Base-by-base conservation (phyloP, 176 grass and related monocot genomes). In the Elaeis guineensis region DNA sequence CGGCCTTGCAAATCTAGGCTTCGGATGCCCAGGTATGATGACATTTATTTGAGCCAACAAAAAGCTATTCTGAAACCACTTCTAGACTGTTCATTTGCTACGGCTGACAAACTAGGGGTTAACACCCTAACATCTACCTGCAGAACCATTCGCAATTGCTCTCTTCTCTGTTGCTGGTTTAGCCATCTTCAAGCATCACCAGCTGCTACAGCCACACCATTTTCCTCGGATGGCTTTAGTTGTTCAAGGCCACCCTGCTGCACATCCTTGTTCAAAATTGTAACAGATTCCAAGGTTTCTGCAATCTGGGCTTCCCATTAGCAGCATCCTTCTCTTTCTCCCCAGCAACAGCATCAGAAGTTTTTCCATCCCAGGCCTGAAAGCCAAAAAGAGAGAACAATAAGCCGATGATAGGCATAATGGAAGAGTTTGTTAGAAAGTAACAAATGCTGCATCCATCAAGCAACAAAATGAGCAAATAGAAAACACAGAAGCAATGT, bases 271-370 rank as follows among this genome's bases (percentile, higher is more conserved):
- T 64, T 86, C 61, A 70, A 52, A 69, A 67, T 24, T 14, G 80
- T 70, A 21, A 67, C 60, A 56, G 74, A 71, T 35, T 58, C 59
- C 60, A 66, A 17, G 79, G 77, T 60, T 79, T 88, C 32, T 79
- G 83, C 19, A 66, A 52, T 19, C 21, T 69, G 0, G 58, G 55
- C 64, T 72, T 90, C 26, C 65, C 55, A 16, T 72, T 64, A 29
- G 17, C 63, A 19, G 20, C 23, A 25, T 82, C 84, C 55, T 77
- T 86, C 52, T 90, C 80, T 62, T 82, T 83, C 22, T 87, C 90
- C 7, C 62, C 71, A 0, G 61, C 25, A 28, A 28, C 22, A 67
- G 57, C 23, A 52, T 59, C 60, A 59, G 19, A 51, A 19, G 84
- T 62, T 62, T 67, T 90, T 16, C 74, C 83, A 59, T 81, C 65